Evolutionary conservation across 768 basidiomycete species (phyloP).

Genomic region (Pleurotus eryngii): DNA sequence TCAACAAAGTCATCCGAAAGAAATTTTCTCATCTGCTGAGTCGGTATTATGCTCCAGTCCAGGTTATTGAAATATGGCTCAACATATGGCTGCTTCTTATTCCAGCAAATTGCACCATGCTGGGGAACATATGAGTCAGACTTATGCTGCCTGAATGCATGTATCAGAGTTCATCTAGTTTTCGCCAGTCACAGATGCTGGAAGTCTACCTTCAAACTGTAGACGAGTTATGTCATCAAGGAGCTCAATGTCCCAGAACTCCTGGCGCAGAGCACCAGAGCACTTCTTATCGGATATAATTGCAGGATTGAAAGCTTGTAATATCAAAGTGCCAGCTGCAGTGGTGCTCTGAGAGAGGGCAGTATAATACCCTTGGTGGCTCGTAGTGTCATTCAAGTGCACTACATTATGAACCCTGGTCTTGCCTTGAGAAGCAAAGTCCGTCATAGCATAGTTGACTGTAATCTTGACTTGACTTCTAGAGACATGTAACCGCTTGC

Average conservation of each 20-base stretch:
- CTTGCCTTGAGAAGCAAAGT: slow-evolving; percentile 31
- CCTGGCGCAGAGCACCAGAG: slow-evolving; percentile 19
- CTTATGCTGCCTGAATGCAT: not conserved
- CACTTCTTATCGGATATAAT: slow-evolving; percentile 21
- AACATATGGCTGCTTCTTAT: not conserved
- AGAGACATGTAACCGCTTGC: slow-evolving; percentile 11
- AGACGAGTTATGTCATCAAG: slow-evolving; percentile 30
- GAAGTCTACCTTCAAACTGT: slow-evolving; percentile 17
- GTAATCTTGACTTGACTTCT: slow-evolving; percentile 22
- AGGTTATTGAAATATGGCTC: not conserved
- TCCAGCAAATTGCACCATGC: not conserved
- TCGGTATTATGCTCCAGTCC: not conserved
- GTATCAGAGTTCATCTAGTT: slow-evolving; percentile 12
- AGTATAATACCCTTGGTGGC: slow-evolving; percentile 29
- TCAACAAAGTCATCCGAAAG: not conserved
- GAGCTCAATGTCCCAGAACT: slow-evolving; percentile 30
- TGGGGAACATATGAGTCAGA: not conserved
- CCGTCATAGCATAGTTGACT: slow-evolving; percentile 31
- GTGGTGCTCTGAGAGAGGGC: slow-evolving; percentile 23
- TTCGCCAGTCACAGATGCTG: slow-evolving; percentile 9
- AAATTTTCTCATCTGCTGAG: not conserved
- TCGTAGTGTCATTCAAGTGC: slow-evolving; percentile 18
- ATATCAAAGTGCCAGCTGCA: slow-evolving; percentile 19
- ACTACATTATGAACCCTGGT: slow-evolving; percentile 22
- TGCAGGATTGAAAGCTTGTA: slow-evolving; percentile 17